A percentile compares a stretch with the other conserved stretches of the same genome.
These are phyloP conservation scores for Penicillium freii DNA, from an alignment of 2,329 filamentous ascomycete genomes.

Conservation along the genomic window DNA sequence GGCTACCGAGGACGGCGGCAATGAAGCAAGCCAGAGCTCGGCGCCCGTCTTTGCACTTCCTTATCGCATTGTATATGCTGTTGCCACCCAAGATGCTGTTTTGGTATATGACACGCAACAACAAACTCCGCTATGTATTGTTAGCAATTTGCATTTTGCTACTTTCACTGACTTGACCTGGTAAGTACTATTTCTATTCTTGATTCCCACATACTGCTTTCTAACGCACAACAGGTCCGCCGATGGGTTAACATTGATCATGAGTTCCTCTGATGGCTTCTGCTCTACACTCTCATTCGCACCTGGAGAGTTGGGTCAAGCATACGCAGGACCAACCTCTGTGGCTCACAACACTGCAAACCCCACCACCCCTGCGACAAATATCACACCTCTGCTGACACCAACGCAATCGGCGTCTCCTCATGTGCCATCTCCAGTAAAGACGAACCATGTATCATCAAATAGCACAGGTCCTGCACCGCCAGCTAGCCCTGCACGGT, in stretches of 20 bases:
- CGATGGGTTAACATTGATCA: constrained; percentile 75
- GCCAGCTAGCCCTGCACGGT: constrained; percentile 75
- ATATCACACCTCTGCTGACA: constrained; percentile 69
- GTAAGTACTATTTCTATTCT: constrained; percentile 53
- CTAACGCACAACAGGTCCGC: constrained; percentile 59
- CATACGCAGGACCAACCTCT: constrained; percentile 59
- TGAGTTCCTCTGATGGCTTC: constrained; percentile 98
- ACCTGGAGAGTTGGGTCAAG: constrained; percentile 77
- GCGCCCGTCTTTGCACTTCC: constrained; percentile 72
- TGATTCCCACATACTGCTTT: constrained; percentile 15
- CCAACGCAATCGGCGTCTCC: constrained; percentile 62
- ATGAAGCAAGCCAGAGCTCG: constrained; percentile 56
- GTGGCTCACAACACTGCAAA: constrained; percentile 32
- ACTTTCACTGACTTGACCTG: constrained; percentile 96
- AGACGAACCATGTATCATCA: constrained; percentile 55
- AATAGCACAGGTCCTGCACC: constrained; percentile 57
- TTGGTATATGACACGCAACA: constrained; percentile 97
- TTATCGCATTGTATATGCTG: constrained; percentile 93
- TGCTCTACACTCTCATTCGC: constrained; percentile 87
- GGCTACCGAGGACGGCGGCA: constrained; percentile 49
- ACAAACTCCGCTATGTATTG: constrained; percentile 85
- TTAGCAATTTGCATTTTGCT: constrained; percentile 95
- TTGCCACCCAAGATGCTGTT: constrained; percentile 94
- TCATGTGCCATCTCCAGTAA: constrained; percentile 54
- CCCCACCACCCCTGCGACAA: constrained; percentile 53